Percentiles rank a stretch among this genome's conserved stretches.
Evolutionary conservation across 2,329 filamentous ascomycete species (phyloP).

Genomic region (Pyricularia grisea): DNA sequence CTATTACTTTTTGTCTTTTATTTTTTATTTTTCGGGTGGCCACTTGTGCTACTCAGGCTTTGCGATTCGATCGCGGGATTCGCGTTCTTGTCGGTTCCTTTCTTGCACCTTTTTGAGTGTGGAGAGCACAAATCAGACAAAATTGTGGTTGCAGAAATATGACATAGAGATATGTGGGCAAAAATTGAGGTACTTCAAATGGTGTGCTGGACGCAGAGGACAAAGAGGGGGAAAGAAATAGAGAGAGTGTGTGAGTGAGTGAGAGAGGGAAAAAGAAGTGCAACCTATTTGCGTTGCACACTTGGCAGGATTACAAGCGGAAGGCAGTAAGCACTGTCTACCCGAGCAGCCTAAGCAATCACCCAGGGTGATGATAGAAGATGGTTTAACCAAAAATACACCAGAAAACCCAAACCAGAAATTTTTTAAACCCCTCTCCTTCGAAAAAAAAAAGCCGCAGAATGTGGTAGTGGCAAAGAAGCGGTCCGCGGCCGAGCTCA

Average conservation of each 20-base stretch:
- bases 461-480: background rate
- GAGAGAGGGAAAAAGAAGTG: slow-evolving; percentile 1
- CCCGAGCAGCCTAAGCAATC: background rate
- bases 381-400: background rate
- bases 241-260: too few relatives aligned
- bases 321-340: background rate
- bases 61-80: background rate
- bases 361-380: background rate
- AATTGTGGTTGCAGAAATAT: too few relatives aligned
- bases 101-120: background rate
- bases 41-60: background rate
- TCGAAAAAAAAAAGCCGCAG: background rate
- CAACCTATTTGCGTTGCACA: background rate
- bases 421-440: background rate
- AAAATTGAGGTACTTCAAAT: too few relatives aligned
- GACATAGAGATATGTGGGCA: too few relatives aligned
- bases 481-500: background rate
- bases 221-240: background rate
- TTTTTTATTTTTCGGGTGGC: background rate
- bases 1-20: slow-evolving; percentile 1
- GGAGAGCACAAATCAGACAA: background rate
- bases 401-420: background rate
- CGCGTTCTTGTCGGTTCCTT: background rate
- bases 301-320: background rate
- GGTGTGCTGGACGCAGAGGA: background rate